A percentile compares a stretch with the other conserved stretches of the same genome.
phyloP scores from a whole-genome alignment of 2,329 filamentous ascomycete species.

The Aaosphaeria pasadenensis region DNA sequence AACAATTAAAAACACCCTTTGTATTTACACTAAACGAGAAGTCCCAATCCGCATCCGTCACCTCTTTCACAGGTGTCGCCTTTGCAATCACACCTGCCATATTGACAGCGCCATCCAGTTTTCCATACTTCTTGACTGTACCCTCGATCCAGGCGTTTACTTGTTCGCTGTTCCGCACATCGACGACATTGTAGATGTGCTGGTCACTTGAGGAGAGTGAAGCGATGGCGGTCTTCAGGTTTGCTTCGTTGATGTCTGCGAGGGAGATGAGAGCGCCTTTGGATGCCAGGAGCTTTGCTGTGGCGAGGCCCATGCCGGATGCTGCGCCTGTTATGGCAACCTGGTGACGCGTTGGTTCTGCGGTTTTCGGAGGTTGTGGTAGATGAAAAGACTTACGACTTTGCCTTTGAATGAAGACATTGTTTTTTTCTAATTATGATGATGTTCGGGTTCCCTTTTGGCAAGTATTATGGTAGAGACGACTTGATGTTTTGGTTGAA shows the following conservation, averaged over 20 bases:
- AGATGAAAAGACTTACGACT: constrained; percentile 2
- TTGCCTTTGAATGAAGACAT: constrained; percentile 1
- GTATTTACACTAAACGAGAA: constrained; percentile 33
- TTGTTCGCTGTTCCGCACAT: constrained; percentile 42
- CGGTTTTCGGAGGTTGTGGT: background rate
- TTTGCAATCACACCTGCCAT: constrained; percentile 35
- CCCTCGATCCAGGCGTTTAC: constrained; percentile 40
- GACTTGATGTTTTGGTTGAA: too few relatives aligned
- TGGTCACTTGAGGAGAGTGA: constrained; percentile 16
- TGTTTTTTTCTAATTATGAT: too few relatives aligned
- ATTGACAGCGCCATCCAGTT: constrained; percentile 38
- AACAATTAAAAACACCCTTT: constrained; percentile 32
- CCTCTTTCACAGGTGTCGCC: constrained; percentile 7
- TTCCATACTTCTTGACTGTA: constrained; percentile 29
- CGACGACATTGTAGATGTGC: constrained; percentile 34
- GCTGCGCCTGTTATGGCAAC: constrained; percentile 14
- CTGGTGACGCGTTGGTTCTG: background rate
- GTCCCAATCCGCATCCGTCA: constrained; percentile 36
- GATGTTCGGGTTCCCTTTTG: too few relatives aligned
- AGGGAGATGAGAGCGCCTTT: constrained; percentile 33
- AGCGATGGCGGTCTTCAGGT: constrained; percentile 28
- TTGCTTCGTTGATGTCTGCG: constrained; percentile 37
- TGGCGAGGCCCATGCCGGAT: constrained; percentile 46
- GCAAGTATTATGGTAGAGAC: too few relatives aligned
- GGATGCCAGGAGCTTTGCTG: constrained; percentile 43